A percentile compares a stretch with the other conserved stretches of the same genome.
phyloP scores from a whole-genome alignment of 2,329 filamentous ascomycete species.

The Apiospora marii region DNA sequence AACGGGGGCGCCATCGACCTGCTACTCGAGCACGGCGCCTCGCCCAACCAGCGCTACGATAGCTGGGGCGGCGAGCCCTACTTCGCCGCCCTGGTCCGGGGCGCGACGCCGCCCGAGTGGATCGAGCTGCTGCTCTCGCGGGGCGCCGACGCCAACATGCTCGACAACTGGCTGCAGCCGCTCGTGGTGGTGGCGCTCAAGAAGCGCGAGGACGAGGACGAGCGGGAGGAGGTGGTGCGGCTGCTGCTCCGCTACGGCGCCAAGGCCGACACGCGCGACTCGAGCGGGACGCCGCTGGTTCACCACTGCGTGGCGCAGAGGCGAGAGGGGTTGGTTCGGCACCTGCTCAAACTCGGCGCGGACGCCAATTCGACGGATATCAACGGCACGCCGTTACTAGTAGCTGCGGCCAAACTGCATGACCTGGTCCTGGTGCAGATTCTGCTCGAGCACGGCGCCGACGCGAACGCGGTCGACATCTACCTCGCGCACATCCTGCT shows the following conservation, averaged over 20 bases:
- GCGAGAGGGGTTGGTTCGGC: constrained; percentile 3
- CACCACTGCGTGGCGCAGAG: constrained; percentile 24
- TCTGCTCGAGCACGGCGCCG: constrained; percentile 31
- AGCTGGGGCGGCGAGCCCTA: constrained; percentile 29
- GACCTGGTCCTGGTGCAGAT: constrained; percentile 24
- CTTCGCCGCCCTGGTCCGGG: constrained; percentile 31
- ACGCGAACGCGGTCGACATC: constrained; percentile 27
- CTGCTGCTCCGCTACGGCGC: constrained; percentile 27
- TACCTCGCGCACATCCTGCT: constrained; percentile 31
- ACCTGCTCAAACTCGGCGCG: constrained; percentile 25
- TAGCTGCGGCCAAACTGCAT: constrained; percentile 11
- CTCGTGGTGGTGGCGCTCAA: constrained; percentile 37
- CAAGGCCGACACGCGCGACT: constrained; percentile 6
- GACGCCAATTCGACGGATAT: constrained; percentile 20
- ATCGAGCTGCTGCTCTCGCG: constrained; percentile 31
- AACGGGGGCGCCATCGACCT: constrained; percentile 39
- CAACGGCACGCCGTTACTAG: constrained; percentile 21
- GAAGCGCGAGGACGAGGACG: constrained; percentile 13
- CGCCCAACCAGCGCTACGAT: constrained; percentile 31
- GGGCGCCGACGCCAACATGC: constrained; percentile 41
- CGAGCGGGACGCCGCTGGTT: constrained; percentile 23
- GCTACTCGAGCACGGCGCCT: constrained; percentile 40
- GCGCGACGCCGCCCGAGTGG: constrained; percentile 25
- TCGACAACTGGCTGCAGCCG: constrained; percentile 38
- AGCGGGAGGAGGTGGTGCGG: constrained; percentile 26